Base-by-base conservation (phyloP, 2,329 filamentous ascomycete species). In the Cordyceps militaris region DNA sequence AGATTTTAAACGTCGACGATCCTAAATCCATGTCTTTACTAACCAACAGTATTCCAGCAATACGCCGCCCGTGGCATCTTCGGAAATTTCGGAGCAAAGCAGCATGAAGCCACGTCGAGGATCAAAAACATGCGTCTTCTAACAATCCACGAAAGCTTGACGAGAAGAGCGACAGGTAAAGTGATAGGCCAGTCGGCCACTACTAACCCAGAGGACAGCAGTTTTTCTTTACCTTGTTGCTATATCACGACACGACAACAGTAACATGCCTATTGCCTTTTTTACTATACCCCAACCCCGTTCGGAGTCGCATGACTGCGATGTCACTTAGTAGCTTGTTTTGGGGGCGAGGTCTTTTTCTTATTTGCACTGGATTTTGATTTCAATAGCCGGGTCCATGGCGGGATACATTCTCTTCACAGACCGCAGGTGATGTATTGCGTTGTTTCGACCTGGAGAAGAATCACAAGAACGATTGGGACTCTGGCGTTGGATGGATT, bases 1-100 rank as follows among this genome's bases (percentile, higher is more conserved):
- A 72, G 79, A 79, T 66, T 66, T 72, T 69, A 83, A 81, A 71
- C 80, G 80, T 64, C 76, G 74, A 66, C 79, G 79, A 58, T 74
- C 70, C 49, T 70, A 49, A n/a, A 67, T 61, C 47, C 43, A 55
- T 32, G 19, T 54, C 43, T 43, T 42, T 44, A 50, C 55, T 57
- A 57, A 57, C 55, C 34, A 43, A 36, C 55, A 57, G 40, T 32
- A 40, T 0, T 76, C 10, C 36, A 19, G 30, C 24, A 38, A 26
- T 7, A 24, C 6, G n/a, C 23, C 40, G 19, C 11, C 10, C 11
- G 16, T 23, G 44, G 13, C 40, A 36, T 3, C 26, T 23, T 5
- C 19, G 5, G 24, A 28, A 9, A 38, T 10, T 32, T 13, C 32
- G 46, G 24, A 24, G 13, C 19, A 24, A 44, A 34, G 8, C 26